These are phyloP conservation scores for Talaromyces sp. DNA, from an alignment of 2,329 filamentous ascomycete species.

Conservation along the genomic window DNA sequence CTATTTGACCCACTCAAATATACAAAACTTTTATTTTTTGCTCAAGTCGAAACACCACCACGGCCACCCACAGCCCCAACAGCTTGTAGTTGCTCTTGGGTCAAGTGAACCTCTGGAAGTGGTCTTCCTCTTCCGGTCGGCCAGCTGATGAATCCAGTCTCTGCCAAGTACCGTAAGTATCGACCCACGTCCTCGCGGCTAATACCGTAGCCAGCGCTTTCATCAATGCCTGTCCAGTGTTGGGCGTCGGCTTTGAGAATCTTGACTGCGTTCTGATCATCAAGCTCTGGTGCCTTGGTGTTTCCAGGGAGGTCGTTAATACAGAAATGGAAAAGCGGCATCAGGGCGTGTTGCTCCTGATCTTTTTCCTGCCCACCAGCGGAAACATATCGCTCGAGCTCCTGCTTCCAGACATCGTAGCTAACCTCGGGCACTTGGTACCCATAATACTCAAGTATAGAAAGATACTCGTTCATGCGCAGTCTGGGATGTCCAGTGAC, in stretches of 20 bases:
- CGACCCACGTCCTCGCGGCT: slow-evolving; percentile 56
- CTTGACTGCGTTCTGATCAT: slow-evolving; percentile 63
- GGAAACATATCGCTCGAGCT: slow-evolving; percentile 64
- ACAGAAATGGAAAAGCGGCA: slow-evolving; percentile 71
- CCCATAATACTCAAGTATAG: slow-evolving; percentile 64
- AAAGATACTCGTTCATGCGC: slow-evolving; percentile 72
- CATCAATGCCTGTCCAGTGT: slow-evolving; percentile 53
- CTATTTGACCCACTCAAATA: neutral
- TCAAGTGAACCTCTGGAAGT: slow-evolving; percentile 8
- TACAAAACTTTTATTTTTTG: neutral
- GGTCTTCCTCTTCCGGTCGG: slow-evolving; percentile 9
- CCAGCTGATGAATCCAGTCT: slow-evolving; percentile 55
- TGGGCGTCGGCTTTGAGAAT: slow-evolving; percentile 58
- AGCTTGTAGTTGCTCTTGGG: slow-evolving; percentile 9
- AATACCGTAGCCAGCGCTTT: slow-evolving; percentile 52
- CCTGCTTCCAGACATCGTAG: slow-evolving; percentile 64
- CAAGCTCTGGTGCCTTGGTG: slow-evolving; percentile 67
- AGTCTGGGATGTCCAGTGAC: slow-evolving; percentile 75
- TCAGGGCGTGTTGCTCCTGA: slow-evolving; percentile 64
- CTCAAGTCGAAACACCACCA: slow-evolving; percentile 7
- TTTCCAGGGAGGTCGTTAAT: slow-evolving; percentile 63
- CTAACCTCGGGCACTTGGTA: slow-evolving; percentile 62
- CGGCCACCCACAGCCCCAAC: slow-evolving; percentile 11
- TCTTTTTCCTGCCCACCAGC: slow-evolving; percentile 45
- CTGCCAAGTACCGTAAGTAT: slow-evolving; percentile 59